Evolutionary conservation across 768 basidiomycete genomes (phyloP).

Genomic region (Lepiota brunneoincarnata): DNA sequence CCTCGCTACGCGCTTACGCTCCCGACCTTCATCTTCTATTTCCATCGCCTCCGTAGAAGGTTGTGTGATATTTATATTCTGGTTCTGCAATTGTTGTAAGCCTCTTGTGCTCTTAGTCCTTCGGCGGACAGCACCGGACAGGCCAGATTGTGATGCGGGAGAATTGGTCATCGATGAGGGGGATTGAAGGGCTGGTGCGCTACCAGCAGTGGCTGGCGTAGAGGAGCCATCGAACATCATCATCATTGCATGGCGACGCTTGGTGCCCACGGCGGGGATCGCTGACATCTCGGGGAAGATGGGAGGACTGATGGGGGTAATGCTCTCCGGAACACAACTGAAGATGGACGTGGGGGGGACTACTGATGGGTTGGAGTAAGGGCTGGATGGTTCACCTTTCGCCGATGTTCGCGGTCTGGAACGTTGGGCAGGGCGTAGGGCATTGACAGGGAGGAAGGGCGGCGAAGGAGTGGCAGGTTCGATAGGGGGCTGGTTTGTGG

Average conservation of each 20-base stretch:
- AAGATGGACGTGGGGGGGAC: slow-evolving; percentile 18
- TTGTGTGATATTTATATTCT: slow-evolving; percentile 35
- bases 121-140: slow-evolving; percentile 31
- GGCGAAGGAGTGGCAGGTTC: slow-evolving; percentile 35
- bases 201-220: slow-evolving; percentile 33
- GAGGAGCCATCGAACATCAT: slow-evolving; percentile 65
- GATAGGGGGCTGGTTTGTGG: slow-evolving; percentile 14
- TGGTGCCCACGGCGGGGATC: slow-evolving; percentile 53
- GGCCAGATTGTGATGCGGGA: slow-evolving; percentile 21
- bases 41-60: slow-evolving; percentile 57
- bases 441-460: slow-evolving; percentile 21
- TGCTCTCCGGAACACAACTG: slow-evolving; percentile 20
- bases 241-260: slow-evolving; percentile 78
- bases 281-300: slow-evolving; percentile 36
- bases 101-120: slow-evolving; percentile 52
- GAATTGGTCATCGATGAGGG: slow-evolving; percentile 16
- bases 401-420: slow-evolving; percentile 12
- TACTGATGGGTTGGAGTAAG: slow-evolving; percentile 18
- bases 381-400: slow-evolving; percentile 18
- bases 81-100: slow-evolving; percentile 34
- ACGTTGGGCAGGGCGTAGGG: slow-evolving; percentile 21
- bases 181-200: slow-evolving; percentile 33
- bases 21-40: slow-evolving; percentile 72
- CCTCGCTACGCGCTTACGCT: slow-evolving; percentile 71
- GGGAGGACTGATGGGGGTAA: slow-evolving; percentile 18